Evolutionary conservation across 306 rosid species (phyloP).

Genomic region (Aeschynomene evenia): DNA sequence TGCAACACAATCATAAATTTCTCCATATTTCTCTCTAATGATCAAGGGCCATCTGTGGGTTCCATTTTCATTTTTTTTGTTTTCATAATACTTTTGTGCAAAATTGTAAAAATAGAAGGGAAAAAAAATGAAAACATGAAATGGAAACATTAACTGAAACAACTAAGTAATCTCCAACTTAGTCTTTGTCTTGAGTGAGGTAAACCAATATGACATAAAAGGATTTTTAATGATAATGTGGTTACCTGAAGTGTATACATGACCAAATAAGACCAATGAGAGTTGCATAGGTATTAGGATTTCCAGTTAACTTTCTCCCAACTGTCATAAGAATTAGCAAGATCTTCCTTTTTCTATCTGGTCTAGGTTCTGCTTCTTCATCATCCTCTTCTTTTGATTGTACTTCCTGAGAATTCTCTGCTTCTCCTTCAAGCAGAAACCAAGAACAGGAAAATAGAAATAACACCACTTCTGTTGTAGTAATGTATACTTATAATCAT

Average conservation of each 20-base stretch:
- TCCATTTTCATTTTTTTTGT: too few relatives aligned
- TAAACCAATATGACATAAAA: neutral
- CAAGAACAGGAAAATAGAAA: constrained; percentile 28
- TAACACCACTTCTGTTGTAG: neutral
- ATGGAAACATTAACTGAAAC: too few relatives aligned
- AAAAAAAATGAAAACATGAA: too few relatives aligned
- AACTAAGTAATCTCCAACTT: neutral
- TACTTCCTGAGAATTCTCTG: constrained; percentile 52
- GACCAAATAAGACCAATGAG: constrained; percentile 78
- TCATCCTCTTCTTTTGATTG: constrained; percentile 66
- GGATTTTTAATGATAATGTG: neutral
- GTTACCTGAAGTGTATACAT: constrained; percentile 72
- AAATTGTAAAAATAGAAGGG: too few relatives aligned
- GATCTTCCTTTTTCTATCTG: constrained; percentile 46
- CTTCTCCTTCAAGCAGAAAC: constrained; percentile 46
- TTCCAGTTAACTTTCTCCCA: constrained; percentile 64
- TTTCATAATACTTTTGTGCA: too few relatives aligned
- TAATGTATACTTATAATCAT: neutral
- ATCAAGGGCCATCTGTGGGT: neutral
- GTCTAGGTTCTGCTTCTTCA: constrained; percentile 42
- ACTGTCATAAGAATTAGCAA: constrained; percentile 61
- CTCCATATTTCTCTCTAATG: neutral
- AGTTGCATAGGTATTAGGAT: constrained; percentile 96
- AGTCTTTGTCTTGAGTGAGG: neutral
- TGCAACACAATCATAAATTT: constrained; percentile 34